Evolutionary conservation across 352 stramenopile species (phyloP), one percentile per base, ranked within the genome.

Genomic region (Pythium coloratum): DNA sequence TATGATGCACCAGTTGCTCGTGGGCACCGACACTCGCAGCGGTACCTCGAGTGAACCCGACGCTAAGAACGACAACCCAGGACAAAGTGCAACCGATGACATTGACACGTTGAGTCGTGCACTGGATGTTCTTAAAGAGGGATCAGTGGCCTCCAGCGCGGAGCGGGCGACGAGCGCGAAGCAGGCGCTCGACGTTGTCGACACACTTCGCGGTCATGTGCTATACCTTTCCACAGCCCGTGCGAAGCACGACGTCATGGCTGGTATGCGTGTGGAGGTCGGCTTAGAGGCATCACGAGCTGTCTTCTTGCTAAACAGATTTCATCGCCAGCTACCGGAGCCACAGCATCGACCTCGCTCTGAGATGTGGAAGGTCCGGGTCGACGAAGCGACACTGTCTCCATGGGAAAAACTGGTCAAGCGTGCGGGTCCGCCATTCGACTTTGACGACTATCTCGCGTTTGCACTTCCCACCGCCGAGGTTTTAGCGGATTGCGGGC

Each of bases 391-490:
- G 28, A 42, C 58, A 13, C 36, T 40, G 34, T 55, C 57, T 6
- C 28, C 58, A 16, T 13, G 55, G 16, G 58, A 56, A 14, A 64
- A 57, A 33, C 58, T 64, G 1, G 42, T 26, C 4, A 56, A 49
- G 32, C 33, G 47, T 36, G 40, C 58, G 2, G 58, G 58, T 0
- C 24, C 58, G 7, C 18, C 46, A 9, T 34, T 55, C 7, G 58
- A 64, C 18, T 64, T 64, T 20, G 54, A 32, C 44, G 58, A 64
- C 16, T 64, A 56, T n/a, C 58, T 57, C 44, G 42, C 46, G 44
- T 49, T 66, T 36, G 59, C 50, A 5, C 44, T 36, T 8, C 24
- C 55, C 34, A 66, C 59, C 7, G 47, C 59, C 12, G 33, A 42
- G 8, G 34, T 66, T 5, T 32, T 59, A 4, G 38, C 32, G 50